Percentiles rank a stretch among this genome's conserved stretches.
Evolutionary conservation across 202 grass and related monocot species (phyloP).

Genomic region (Musa balbisiana): DNA sequence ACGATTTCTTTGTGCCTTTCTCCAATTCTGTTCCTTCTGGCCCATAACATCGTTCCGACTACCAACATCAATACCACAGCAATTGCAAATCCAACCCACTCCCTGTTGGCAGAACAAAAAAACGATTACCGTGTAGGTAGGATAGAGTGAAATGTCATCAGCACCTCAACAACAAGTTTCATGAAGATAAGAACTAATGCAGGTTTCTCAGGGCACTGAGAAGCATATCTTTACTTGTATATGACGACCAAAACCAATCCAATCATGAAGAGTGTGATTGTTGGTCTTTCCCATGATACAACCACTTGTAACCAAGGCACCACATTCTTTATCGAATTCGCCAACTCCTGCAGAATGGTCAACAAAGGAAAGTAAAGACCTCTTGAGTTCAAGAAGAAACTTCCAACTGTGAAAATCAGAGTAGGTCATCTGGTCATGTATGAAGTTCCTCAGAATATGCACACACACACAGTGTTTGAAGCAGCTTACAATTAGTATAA

Average conservation of each 20-base stretch:
- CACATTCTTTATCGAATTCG: constrained; percentile 42
- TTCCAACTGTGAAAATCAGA: not conserved
- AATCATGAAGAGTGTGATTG: constrained; percentile 32
- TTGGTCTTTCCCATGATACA: constrained; percentile 49
- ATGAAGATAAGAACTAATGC: not conserved
- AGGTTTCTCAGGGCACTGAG: no score
- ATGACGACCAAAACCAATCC: constrained; percentile 39
- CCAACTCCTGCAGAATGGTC: constrained; percentile 40
- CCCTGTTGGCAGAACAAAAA: constrained; percentile 29
- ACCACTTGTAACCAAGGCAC: constrained; percentile 37
- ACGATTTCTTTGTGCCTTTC: constrained; percentile 45
- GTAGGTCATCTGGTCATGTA: not conserved
- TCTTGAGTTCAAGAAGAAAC: no score
- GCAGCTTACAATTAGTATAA: constrained; percentile 51
- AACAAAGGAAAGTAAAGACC: not conserved
- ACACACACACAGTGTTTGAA: not conserved
- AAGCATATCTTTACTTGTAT: constrained; percentile 52
- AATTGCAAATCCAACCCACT: constrained; percentile 49
- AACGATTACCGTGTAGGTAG: not conserved
- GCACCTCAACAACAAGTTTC: not conserved
- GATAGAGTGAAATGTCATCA: not conserved
- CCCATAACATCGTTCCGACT: constrained; percentile 51
- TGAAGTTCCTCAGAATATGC: not conserved
- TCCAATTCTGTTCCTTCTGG: constrained; percentile 28
- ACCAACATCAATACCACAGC: constrained; percentile 27